phyloP scores from a whole-genome alignment of 148 eudicot species.

The Cornus florida region DNA sequence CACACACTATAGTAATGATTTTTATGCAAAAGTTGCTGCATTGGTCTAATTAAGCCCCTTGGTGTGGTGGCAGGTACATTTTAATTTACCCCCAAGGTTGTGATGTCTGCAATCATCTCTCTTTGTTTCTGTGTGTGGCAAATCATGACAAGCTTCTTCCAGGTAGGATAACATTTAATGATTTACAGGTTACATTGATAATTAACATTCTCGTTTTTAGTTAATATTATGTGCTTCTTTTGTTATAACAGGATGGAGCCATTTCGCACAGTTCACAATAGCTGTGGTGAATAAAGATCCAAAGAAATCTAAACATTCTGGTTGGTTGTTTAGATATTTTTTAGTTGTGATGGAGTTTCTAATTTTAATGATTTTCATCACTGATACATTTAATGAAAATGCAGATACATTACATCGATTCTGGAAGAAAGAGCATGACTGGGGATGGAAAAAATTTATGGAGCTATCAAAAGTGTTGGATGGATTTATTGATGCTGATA shows the following conservation, averaged over 20 bases:
- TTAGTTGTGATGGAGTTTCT: background rate
- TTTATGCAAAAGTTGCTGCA: background rate
- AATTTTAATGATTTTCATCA: background rate
- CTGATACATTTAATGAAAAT: conserved; percentile 11
- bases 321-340: conserved; percentile 30
- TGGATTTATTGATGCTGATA: conserved; percentile 79
- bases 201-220: background rate
- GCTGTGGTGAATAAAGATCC: conserved; percentile 93
- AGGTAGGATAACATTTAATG: conserved; percentile 37
- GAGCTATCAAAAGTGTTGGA: conserved; percentile 82
- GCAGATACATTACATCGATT: conserved; percentile 88
- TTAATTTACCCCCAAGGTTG: conserved; percentile 95
- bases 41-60: background rate
- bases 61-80: conserved; percentile 68
- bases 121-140: conserved; percentile 89
- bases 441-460: conserved; percentile 99
- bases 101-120: conserved; percentile 95
- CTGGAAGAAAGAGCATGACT: conserved; percentile 98
- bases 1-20: background rate
- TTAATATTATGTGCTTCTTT: background rate
- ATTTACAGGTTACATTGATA: conserved; percentile 3
- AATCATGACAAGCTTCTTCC: conserved; percentile 96
- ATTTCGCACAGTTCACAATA: conserved; percentile 93
- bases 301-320: conserved; percentile 86
- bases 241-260: conserved; percentile 76